A percentile compares a stretch with the other conserved stretches of the same genome.
Conservation (phyloP, 2,329 filamentous ascomycete species). For the Claviceps digitariae region DNA sequence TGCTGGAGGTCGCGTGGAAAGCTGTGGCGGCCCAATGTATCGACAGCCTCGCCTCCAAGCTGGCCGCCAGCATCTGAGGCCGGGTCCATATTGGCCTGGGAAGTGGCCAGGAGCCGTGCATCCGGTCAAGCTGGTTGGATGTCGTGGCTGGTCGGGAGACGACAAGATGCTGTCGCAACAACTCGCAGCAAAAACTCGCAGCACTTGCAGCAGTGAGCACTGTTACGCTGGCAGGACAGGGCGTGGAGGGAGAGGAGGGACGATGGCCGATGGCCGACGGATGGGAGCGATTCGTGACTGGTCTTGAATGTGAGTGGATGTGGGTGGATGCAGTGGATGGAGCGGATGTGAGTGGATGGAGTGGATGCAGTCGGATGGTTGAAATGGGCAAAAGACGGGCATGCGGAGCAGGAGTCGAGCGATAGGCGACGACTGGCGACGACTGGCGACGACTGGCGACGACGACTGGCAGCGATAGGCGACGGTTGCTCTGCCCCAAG, state of each 20-base stretch:
- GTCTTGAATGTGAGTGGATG: conserved; percentile 1
- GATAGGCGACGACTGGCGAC: not conserved
- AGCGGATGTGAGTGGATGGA: conserved; percentile 1
- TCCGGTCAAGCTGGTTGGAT: conserved; percentile 28
- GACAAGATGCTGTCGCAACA: conserved; percentile 21
- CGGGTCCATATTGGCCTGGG: conserved; percentile 14
- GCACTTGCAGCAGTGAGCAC: conserved; percentile 26
- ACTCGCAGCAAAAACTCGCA: not conserved
- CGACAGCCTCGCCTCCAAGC: conserved; percentile 8
- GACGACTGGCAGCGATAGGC: conserved; percentile 1
- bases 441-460: not conserved
- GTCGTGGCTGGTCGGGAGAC: conserved; percentile 26
- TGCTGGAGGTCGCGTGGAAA: conserved; percentile 16
- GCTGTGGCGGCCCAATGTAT: conserved; percentile 11
- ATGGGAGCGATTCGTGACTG: not conserved
- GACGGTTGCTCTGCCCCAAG: not conserved
- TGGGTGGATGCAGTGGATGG: not conserved
- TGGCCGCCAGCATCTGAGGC: conserved; percentile 19
- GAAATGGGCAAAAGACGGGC: not conserved
- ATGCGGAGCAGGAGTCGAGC: not conserved
- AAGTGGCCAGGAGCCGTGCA: conserved; percentile 29
- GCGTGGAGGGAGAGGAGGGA: conserved; percentile 1
- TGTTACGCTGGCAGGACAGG: conserved; percentile 26
- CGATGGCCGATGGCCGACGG: not conserved
- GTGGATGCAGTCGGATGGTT: not conserved